These are phyloP conservation scores for Lupinus albus DNA, from an alignment of 306 rosid genomes.

Conservation along the genomic window DNA sequence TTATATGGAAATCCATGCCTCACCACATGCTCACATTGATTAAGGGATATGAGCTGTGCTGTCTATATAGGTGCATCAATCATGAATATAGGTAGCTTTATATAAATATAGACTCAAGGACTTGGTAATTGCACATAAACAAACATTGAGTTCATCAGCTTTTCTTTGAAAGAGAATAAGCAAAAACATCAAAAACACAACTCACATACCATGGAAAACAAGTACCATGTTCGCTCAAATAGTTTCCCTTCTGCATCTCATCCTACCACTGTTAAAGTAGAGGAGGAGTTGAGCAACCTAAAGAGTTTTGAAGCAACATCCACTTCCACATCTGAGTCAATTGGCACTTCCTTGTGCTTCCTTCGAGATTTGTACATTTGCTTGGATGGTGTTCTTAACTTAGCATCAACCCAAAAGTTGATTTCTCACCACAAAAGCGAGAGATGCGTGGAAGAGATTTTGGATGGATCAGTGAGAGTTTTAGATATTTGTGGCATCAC, in stretches of 20 bases:
- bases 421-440: conserved; percentile 48
- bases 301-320: conserved; percentile 51
- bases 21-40: conserved; percentile 48
- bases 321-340: conserved; percentile 45
- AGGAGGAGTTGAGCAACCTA: conserved; percentile 56
- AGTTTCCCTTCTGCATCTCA: conserved; percentile 75
- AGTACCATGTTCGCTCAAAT: conserved; percentile 52
- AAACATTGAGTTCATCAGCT: neutral
- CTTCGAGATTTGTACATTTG: conserved; percentile 54
- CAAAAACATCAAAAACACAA: conserved; percentile 18
- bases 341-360: conserved; percentile 43
- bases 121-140: conserved; percentile 26
- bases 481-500: conserved; percentile 64
- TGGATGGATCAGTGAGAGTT: conserved; percentile 64
- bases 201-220: conserved; percentile 47
- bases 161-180: neutral
- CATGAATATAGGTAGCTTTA: conserved; percentile 17
- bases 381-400: conserved; percentile 60
- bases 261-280: conserved; percentile 52
- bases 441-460: conserved; percentile 52
- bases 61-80: neutral
- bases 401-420: conserved; percentile 61
- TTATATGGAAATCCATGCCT: conserved; percentile 39
- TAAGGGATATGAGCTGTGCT: neutral
- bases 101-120: conserved; percentile 33